These are phyloP conservation scores for Colletotrichum gigasporum DNA, from an alignment of 2,329 filamentous ascomycete genomes.

Conservation along the genomic window DNA sequence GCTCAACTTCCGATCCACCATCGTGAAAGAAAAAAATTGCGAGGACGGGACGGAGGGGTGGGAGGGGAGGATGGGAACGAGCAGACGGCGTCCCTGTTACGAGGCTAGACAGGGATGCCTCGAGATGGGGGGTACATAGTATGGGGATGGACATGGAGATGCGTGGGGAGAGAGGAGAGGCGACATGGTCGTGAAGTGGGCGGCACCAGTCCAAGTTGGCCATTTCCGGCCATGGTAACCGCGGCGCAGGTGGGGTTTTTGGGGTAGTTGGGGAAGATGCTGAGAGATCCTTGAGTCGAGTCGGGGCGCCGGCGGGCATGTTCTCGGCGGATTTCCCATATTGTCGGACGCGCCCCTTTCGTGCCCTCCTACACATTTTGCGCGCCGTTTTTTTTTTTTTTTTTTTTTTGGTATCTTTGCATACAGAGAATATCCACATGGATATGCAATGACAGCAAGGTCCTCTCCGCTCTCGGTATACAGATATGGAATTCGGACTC, in stretches of 20 bases:
- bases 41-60: too few species aligned
- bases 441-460: background rate
- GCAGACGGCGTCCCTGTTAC: background rate
- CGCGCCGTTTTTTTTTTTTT: background rate
- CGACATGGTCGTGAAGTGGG: slow-evolving; percentile 20
- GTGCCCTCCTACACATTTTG: background rate
- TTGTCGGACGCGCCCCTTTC: background rate
- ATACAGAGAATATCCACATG: slow-evolving; percentile 10
- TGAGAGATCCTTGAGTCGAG: background rate
- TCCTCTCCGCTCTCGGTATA: background rate
- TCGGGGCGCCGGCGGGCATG: background rate
- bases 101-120: slow-evolving; percentile 17
- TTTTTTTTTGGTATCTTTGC: background rate
- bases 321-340: background rate
- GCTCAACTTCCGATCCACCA: slow-evolving; percentile 27
- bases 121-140: background rate
- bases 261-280: slow-evolving; percentile 27
- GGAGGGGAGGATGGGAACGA: background rate
- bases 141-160: slow-evolving; percentile 30
- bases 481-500: slow-evolving; percentile 9
- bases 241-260: slow-evolving; percentile 6
- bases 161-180: slow-evolving; percentile 17
- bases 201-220: slow-evolving; percentile 18
- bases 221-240: slow-evolving; percentile 12
- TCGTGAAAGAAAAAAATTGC: slow-evolving; percentile 7